Evolutionary conservation across 2,329 filamentous ascomycete genomes (phyloP), one percentile per base, ranked within the genome.

Genomic region (Fonsecaea erecta): DNA sequence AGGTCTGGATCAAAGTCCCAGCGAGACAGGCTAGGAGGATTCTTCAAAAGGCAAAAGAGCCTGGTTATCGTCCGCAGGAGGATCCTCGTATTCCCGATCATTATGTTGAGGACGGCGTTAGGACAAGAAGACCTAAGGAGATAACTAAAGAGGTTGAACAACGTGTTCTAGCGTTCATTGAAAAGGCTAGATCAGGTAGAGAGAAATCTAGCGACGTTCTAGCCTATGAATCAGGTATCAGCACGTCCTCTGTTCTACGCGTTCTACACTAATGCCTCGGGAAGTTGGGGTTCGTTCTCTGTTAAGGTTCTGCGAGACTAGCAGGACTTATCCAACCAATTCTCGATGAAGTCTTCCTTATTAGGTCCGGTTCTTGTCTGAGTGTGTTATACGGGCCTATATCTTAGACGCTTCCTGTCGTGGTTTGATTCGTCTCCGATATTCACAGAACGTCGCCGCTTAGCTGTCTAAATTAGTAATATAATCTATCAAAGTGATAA

Each of bases 131-230:
- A 26, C 52, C 35, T 28, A 64, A 34, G 30, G 61, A 64, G 34
- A 52, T 60, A 18, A 26, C 18, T 3, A 1, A 32, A 18, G 30
- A 16, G 14, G 62, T 53, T 16, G 21, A 54, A 43, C 2, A 54
- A 30, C 35, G 32, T 12, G 30, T 67, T 11, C 14, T 70, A 32
- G 16, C 16, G 5, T 52, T 64, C n/a, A 26, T 67, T 35, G n/a
- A 24, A 3, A 12, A 12, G 32, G 48, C 67, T 63, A 34, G 40
- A 48, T 35, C 34, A 51, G 56, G 60, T 18, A 48, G 48, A 53
- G 64, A 71, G 60, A 69, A 69, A 64, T 64, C 46, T 28, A 52
- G n/a, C 54, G 60, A 71, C 48, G 54, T 66, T 63, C 60, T 68
- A 21, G 46, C 56, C 51, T 60, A 64, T 53, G 52, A 64, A 48